Conservation (phyloP, 2,329 filamentous ascomycete genomes). For the Colletotrichum sp. region DNA sequence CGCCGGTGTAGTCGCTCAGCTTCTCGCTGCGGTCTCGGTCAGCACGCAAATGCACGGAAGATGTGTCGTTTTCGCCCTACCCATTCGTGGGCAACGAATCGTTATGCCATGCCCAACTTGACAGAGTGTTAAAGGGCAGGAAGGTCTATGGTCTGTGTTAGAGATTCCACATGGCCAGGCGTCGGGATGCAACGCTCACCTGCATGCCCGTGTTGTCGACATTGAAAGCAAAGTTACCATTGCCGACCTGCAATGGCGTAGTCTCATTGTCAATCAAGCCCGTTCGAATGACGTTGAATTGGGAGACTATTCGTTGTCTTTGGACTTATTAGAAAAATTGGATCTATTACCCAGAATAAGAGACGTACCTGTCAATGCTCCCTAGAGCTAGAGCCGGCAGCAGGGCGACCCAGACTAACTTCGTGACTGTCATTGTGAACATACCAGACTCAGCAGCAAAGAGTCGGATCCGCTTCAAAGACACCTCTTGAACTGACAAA, state of each 20-base stretch:
- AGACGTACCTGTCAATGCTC: neutral
- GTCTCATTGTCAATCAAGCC: conserved; percentile 34
- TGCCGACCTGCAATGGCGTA: conserved; percentile 57
- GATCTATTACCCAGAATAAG: accelerated
- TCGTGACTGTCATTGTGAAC: neutral
- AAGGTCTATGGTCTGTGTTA: conserved; percentile 33
- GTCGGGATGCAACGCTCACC: neutral
- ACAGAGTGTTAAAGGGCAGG: conserved; percentile 48
- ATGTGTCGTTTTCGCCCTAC: neutral
- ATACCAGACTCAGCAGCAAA: neutral
- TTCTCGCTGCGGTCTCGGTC: conserved; percentile 24
- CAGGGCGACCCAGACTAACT: neutral
- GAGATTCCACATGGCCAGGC: accelerated
- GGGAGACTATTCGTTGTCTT: conserved; percentile 25
- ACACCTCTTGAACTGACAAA: neutral
- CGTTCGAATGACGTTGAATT: conserved; percentile 28
- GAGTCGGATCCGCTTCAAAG: neutral
- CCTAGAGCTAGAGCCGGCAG: neutral
- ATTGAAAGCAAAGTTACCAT: conserved; percentile 54
- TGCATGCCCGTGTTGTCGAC: conserved; percentile 52
- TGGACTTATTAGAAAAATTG: neutral
- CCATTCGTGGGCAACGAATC: conserved; percentile 42
- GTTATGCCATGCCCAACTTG: conserved; percentile 56
- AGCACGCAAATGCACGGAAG: accelerated
- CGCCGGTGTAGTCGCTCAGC: conserved; percentile 35